Evolutionary conservation across 805 yeast species (phyloP), one percentile per base, ranked within the genome.

Genomic region (Ascoidea asiatica): DNA sequence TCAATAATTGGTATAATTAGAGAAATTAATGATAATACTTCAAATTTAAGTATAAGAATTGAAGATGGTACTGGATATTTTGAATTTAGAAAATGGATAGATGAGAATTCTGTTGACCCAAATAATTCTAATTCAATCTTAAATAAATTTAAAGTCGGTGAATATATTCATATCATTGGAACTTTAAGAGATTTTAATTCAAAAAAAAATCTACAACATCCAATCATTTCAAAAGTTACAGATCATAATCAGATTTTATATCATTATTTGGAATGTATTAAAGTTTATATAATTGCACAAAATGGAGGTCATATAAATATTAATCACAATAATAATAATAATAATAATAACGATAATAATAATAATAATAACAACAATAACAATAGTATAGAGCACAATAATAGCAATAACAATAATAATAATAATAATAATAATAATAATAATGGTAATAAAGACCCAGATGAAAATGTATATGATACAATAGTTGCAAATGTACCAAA

Each of bases 61-160:
- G 92, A 83, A 54, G 94, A 83, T 57, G 90, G 92, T 8, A 79
- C 92, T 0, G 88, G 87, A 0, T 63, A 71, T 4, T 65, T 79
- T 5, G 80, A 78, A 21, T 70, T 82, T 41, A 71, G 81, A 53
- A 72, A 72, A 50, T 83, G 90, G 90, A 62, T 67, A 45, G 70
- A 70, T 42, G 75, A 73, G 21, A 50, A 49, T 13, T 41, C 46
- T 5, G n/a, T n/a, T n/a, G n/a, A n/a, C n/a, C n/a, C n/a, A n/a
- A 48, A 45, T 19, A 46, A 46, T 33, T 46, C 47, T 23, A 44
- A 46, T 11, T 46, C 46, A 54, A 55, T 54, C 29, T 56, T 63
- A 7, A 62, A 58, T 37, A 57, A 60, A 36, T 58, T 57, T 8
- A 52, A 62, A 48, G 62, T 73, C 23, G 78, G 79, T 41, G 72